phyloP scores from a whole-genome alignment of 164 flowering plant genomes.

The Umbellularia californica region DNA sequence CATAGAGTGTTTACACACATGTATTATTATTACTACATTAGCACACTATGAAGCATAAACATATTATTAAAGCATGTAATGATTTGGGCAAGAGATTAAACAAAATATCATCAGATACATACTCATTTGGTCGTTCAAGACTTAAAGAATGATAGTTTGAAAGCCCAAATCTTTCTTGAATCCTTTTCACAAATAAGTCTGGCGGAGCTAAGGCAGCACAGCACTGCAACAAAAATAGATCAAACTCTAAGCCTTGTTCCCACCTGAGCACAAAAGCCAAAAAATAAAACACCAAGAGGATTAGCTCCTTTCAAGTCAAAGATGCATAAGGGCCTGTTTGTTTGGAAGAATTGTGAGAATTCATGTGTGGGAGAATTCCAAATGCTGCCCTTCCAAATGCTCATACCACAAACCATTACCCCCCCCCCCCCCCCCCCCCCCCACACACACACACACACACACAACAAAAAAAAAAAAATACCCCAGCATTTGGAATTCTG shows the following conservation, averaged over 20 bases:
- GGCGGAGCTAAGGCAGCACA: constrained; percentile 98
- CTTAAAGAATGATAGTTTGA: constrained; percentile 58
- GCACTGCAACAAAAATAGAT: constrained; percentile 88
- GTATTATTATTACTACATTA: too few species aligned
- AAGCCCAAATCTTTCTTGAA: constrained; percentile 78
- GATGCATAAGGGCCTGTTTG: too few species aligned
- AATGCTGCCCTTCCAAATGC: too few species aligned
- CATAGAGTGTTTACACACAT: not conserved
- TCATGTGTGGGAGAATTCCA: too few species aligned
- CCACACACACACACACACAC: too few species aligned
- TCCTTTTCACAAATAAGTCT: constrained; percentile 62
- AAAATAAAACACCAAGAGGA: constrained; percentile 1
- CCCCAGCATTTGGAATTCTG: too few species aligned
- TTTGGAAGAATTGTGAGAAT: too few species aligned
- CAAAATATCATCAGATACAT: constrained; percentile 22
- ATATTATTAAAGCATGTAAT: not conserved
- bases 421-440: too few species aligned
- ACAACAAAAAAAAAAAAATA: too few species aligned
- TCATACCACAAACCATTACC: too few species aligned
- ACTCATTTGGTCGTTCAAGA: constrained; percentile 63
- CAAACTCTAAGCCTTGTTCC: constrained; percentile 76
- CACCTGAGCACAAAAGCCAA: constrained; percentile 50
- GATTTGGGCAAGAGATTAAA: not conserved
- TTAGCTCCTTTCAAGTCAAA: not conserved
- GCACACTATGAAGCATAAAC: too few species aligned